Evolutionary conservation across 257 asterid genomes (phyloP).

Genomic region (Misopates orontium): DNA sequence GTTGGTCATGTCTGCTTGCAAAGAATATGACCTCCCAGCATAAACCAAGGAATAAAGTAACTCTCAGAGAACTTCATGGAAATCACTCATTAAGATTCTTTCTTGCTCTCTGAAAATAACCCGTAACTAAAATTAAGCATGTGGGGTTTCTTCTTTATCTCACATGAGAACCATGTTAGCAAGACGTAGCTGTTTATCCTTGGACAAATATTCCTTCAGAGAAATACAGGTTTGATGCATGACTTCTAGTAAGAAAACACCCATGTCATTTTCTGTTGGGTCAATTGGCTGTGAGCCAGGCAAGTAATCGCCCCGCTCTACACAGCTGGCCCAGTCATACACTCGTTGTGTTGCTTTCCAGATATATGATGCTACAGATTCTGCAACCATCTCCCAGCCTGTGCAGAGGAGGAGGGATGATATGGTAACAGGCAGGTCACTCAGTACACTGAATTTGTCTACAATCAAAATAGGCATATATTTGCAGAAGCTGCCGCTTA

Average conservation of each 20-base stretch:
- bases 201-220: conserved; percentile 57
- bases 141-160: not conserved
- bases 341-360: conserved; percentile 59
- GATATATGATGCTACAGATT: conserved; percentile 50
- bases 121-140: not conserved
- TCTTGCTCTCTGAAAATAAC: not conserved
- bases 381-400: conserved; percentile 59
- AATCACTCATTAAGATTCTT: not conserved
- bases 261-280: conserved; percentile 47
- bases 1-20: not conserved
- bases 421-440: conserved; percentile 75
- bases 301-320: conserved; percentile 26
- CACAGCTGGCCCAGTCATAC: conserved; percentile 48
- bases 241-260: conserved; percentile 53
- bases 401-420: conserved; percentile 52
- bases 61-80: not conserved
- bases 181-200: conserved; percentile 67
- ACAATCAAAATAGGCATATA: conserved; percentile 70
- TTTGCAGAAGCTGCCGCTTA: conserved; percentile 75
- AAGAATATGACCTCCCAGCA: not conserved
- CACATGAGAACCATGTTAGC: conserved; percentile 56
- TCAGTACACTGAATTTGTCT: conserved; percentile 56
- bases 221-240: conserved; percentile 56
- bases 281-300: conserved; percentile 44
- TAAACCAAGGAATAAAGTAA: not conserved